Evolutionary conservation across 2,329 filamentous ascomycete genomes (phyloP).

Genomic region (Meredithiella fracta): DNA sequence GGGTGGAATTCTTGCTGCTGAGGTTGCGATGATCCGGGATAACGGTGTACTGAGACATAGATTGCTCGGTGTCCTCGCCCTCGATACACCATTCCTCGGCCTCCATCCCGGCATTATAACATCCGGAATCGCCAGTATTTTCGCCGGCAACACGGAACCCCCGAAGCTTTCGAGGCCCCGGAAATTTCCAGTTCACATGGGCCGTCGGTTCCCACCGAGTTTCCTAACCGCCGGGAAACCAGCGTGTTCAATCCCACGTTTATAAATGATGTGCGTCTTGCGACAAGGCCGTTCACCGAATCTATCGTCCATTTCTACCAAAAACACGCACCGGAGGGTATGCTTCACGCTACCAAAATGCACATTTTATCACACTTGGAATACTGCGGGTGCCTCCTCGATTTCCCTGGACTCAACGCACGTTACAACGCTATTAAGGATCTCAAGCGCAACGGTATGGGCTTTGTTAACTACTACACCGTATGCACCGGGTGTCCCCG

Average conservation of each 20-base stretch:
- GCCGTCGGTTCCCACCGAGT: too few relatives aligned
- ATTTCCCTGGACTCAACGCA: slow-evolving; percentile 51
- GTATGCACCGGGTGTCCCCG: slow-evolving; percentile 57
- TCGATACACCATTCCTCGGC: slow-evolving; percentile 75
- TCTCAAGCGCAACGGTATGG: slow-evolving; percentile 56
- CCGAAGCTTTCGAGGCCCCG: background rate
- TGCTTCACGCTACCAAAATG: slow-evolving; percentile 52
- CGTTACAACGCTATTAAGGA: slow-evolving; percentile 54
- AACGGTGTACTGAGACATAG: slow-evolving; percentile 44
- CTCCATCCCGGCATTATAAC: slow-evolving; percentile 76
- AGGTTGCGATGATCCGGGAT: slow-evolving; percentile 42
- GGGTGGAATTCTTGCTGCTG: slow-evolving; percentile 69
- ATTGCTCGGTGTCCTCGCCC: slow-evolving; percentile 63
- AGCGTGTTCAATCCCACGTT: slow-evolving; percentile 64
- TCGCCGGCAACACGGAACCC: slow-evolving; percentile 32
- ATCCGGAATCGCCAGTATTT: slow-evolving; percentile 67
- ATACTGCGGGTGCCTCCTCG: slow-evolving; percentile 65
- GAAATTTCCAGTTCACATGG: background rate
- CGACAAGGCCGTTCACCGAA: slow-evolving; percentile 52
- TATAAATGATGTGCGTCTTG: slow-evolving; percentile 53
- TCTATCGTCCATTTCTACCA: slow-evolving; percentile 59
- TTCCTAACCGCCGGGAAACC: slow-evolving; percentile 12
- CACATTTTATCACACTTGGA: slow-evolving; percentile 69
- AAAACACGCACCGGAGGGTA: slow-evolving; percentile 58
- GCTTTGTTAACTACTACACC: slow-evolving; percentile 85